Evolutionary conservation across 2,329 filamentous ascomycete species (phyloP), one percentile per base, ranked within the genome.

Genomic region (Coniochaeta sp.): DNA sequence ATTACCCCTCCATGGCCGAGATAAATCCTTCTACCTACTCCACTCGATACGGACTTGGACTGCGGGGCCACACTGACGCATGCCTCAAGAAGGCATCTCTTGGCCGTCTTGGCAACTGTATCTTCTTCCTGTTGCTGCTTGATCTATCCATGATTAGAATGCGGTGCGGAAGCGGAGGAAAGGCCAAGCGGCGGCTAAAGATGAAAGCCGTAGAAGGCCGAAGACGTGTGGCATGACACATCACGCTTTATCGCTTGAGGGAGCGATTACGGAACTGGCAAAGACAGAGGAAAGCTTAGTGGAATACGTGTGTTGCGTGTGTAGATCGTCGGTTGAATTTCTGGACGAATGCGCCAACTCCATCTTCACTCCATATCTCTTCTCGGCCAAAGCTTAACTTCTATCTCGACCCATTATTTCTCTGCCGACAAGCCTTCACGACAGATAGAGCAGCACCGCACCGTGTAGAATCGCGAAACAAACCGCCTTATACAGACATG

Each of bases 401-500:
- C 47, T 24, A 28, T 31, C 47, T 17, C 8, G 24, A 22, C 22
- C 47, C 26, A 12, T 52, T 31, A n/a, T 9, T 52, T 28, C 31
- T 52, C 22, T 12, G 24, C 11, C 47, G 9, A 28, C 6, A 52
- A 52, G 14, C 47, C 22, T 28, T 52, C 16, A 16, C 6, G 3
- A 40, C 16, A 28, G 6, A n/a, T 28, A 52, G n/a, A n/a, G n/a
- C 47, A 16, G 9, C 14, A 3, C 43, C 8, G 26, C n/a, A 33
- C 16, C 50, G 26, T 31, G 38, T 40, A 52, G 11, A 2, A 31
- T 17, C 26, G n/a, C 50, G 26, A 11, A 12, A n/a, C n/a, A 6
- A 31, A n/a, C 16, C 24, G 24, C n/a, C 31, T 26, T 19, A 28
- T 12, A 33, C 24, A 50, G 44, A 34, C 60, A 87, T 86, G 83